These are phyloP conservation scores for Medicago arabica DNA, from an alignment of 306 rosid genomes.

Conservation along the genomic window DNA sequence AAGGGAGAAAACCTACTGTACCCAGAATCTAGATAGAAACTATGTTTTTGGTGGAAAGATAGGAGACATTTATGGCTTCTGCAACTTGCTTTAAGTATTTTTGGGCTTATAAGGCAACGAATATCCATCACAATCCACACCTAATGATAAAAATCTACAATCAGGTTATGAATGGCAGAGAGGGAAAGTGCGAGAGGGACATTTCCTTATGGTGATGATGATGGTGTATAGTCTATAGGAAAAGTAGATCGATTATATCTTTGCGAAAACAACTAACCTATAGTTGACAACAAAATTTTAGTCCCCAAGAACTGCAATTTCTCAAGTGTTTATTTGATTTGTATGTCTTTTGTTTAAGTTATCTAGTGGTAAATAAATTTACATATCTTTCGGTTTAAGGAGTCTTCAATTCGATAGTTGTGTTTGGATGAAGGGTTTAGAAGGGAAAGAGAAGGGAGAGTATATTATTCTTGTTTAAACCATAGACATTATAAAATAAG, in stretches of 20 bases:
- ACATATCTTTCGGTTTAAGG: too few relatives aligned
- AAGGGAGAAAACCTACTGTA: background rate
- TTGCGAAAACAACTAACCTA: conserved; percentile 7
- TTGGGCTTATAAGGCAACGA: conserved; percentile 31
- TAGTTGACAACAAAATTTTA: background rate
- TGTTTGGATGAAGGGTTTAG: too few relatives aligned
- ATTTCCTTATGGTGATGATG: conserved; percentile 24
- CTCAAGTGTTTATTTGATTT: too few relatives aligned
- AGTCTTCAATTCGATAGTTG: too few relatives aligned
- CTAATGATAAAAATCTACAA: conserved; percentile 38
- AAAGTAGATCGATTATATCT: background rate
- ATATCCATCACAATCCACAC: background rate
- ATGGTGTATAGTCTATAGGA: conserved; percentile 13
- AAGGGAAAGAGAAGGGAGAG: too few relatives aligned
- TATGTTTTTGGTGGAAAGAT: background rate
- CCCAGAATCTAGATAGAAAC: background rate
- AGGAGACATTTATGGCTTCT: conserved; percentile 39
- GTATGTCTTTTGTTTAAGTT: too few relatives aligned
- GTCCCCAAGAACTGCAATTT: too few relatives aligned
- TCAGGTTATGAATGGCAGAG: conserved; percentile 39
- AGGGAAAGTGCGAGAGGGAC: conserved; percentile 42
- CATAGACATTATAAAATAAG: too few relatives aligned
- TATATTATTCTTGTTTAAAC: too few relatives aligned
- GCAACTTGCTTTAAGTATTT: conserved; percentile 27
- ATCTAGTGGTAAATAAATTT: too few relatives aligned